These are phyloP conservation scores for Hemerocallis citrina DNA, from an alignment of 106 monocot species.

Conservation along the genomic window DNA sequence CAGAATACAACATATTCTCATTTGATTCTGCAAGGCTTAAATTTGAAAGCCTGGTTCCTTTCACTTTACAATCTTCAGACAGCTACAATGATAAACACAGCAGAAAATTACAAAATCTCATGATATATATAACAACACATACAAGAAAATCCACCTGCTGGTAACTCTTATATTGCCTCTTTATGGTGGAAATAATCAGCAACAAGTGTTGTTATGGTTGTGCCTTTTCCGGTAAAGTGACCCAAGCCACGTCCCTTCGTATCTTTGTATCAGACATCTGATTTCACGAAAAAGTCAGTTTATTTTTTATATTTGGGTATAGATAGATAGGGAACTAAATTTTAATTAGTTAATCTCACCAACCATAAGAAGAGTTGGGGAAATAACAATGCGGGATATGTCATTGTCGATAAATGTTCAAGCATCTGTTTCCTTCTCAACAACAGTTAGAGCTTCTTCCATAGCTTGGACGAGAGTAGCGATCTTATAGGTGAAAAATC, in stretches of 20 bases:
- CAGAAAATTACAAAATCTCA: too few relatives aligned
- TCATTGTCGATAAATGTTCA: neutral
- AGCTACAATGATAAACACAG: too few relatives aligned
- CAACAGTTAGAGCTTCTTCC: conserved; percentile 40
- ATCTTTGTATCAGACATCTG: neutral
- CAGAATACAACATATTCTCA: too few relatives aligned
- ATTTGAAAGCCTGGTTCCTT: too few relatives aligned
- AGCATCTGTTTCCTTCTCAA: conserved; percentile 19
- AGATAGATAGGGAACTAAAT: too few relatives aligned
- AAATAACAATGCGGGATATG: neutral
- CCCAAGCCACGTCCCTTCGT: neutral
- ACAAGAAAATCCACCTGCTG: too few relatives aligned
- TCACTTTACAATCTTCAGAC: too few relatives aligned
- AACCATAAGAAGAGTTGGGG: neutral
- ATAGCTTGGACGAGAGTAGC: conserved; percentile 88
- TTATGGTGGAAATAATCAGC: neutral
- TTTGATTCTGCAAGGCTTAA: too few relatives aligned
- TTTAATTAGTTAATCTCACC: neutral
- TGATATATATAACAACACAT: too few relatives aligned
- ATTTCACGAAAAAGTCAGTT: neutral
- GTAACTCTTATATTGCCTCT: neutral
- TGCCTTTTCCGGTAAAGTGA: neutral
- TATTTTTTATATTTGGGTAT: neutral
- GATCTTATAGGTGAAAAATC: conserved; percentile 93
- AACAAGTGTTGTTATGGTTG: neutral